phyloP scores from a whole-genome alignment of 495 filamentous ascomycete genomes.

The Extremus antarcticus region DNA sequence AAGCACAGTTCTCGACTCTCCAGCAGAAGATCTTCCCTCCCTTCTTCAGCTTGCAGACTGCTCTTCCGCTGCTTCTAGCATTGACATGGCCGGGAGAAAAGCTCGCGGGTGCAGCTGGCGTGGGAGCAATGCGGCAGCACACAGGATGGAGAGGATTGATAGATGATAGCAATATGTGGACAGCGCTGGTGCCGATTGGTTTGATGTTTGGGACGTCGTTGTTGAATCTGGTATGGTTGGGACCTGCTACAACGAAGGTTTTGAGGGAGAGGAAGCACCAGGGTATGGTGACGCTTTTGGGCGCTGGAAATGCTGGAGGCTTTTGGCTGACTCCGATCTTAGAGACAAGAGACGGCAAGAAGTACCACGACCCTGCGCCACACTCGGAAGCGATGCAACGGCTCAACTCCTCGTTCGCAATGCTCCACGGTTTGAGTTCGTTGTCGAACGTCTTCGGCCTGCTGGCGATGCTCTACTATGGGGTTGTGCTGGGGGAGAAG shows the following conservation, averaged over 20 bases:
- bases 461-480: conserved; percentile 60
- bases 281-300: conserved; percentile 34
- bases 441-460: conserved; percentile 62
- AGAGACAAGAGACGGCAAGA: conserved; percentile 76
- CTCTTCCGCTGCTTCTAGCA: conserved; percentile 59
- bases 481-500: conserved; percentile 51
- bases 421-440: conserved; percentile 66
- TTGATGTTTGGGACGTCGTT: conserved; percentile 52
- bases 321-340: not conserved
- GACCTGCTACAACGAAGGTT: conserved; percentile 58
- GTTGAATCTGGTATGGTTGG: conserved; percentile 55
- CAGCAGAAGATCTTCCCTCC: conserved; percentile 71
- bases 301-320: not conserved
- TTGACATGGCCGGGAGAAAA: conserved; percentile 61
- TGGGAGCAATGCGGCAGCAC: not conserved
- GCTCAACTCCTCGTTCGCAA: conserved; percentile 70
- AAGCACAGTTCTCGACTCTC: conserved; percentile 68
- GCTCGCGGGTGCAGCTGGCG: conserved; percentile 19
- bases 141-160: conserved; percentile 9
- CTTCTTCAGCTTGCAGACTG: conserved; percentile 76
- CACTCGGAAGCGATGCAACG: conserved; percentile 71
- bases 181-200: conserved; percentile 53
- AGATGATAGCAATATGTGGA: conserved; percentile 43
- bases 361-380: conserved; percentile 59
- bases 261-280: conserved; percentile 68